Evolutionary conservation across 2,329 filamentous ascomycete genomes (phyloP).

Genomic region (Botrytis galanthina): DNA sequence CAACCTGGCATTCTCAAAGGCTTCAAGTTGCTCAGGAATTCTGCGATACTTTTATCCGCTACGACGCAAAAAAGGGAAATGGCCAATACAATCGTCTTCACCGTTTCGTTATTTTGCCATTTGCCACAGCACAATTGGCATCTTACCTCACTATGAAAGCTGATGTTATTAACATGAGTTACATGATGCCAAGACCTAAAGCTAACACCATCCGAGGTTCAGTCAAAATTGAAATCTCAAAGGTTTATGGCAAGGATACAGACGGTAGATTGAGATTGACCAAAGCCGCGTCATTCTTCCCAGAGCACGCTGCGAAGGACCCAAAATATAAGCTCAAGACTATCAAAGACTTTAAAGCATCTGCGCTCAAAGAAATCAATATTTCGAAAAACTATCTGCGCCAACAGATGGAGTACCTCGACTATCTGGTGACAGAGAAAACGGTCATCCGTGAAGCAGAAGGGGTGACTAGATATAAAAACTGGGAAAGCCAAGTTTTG

Average conservation of each 20-base stretch:
- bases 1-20: neutral
- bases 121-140: conserved; percentile 11
- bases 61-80: neutral
- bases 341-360: neutral
- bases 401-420: neutral
- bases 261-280: neutral
- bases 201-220: neutral
- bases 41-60: neutral
- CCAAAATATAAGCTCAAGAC: neutral
- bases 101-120: neutral
- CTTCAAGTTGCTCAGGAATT: conserved; percentile 5
- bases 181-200: neutral
- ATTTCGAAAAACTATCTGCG: neutral
- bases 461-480: neutral
- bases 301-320: neutral
- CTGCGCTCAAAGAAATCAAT: neutral
- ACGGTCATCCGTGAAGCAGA: neutral
- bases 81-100: neutral
- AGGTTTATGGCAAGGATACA: neutral
- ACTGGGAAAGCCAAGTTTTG: neutral
- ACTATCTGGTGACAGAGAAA: neutral
- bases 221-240: neutral
- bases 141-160: neutral
- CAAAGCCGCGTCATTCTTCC: neutral
- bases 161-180: neutral